A percentile compares a stretch with the other conserved stretches of the same genome.
Evolutionary conservation across 1,284 basidiomycete species (phyloP).

Genomic region (Exobasidium cylindrosporum): DNA sequence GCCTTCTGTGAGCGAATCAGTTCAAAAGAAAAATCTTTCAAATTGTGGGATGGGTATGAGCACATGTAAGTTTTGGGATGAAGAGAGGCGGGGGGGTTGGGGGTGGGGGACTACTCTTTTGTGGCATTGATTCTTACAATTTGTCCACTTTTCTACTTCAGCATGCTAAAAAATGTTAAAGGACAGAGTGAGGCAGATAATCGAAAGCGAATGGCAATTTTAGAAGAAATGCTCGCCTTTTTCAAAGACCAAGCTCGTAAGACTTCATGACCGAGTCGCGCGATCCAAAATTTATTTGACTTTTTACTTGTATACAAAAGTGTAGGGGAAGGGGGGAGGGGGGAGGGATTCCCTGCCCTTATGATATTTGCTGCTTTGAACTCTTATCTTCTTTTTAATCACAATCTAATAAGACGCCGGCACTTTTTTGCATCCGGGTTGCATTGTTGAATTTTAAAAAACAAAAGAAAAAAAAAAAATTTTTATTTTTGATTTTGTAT

Average conservation of each 20-base stretch:
- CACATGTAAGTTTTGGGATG: constrained; percentile 42
- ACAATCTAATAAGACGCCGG: too few relatives aligned
- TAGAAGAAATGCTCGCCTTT: constrained; percentile 30
- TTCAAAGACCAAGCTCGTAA: constrained; percentile 12
- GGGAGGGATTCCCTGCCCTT: too few relatives aligned
- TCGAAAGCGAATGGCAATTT: constrained; percentile 31
- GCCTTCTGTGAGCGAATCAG: constrained; percentile 56
- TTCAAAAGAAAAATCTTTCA: constrained; percentile 55
- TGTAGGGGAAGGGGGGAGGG: too few relatives aligned
- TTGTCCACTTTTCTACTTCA: constrained; percentile 18
- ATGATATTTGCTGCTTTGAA: too few relatives aligned
- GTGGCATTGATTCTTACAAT: background rate
- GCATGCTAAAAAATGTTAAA: constrained; percentile 55
- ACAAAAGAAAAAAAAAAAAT: too few relatives aligned
- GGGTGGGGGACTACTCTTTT: background rate
- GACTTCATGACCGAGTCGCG: background rate
- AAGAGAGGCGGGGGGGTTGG: background rate
- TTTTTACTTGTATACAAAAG: too few relatives aligned
- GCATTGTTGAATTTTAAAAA: too few relatives aligned
- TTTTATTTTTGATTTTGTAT: too few relatives aligned
- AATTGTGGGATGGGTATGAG: constrained; percentile 60
- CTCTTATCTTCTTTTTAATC: too few relatives aligned
- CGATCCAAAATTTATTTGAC: too few relatives aligned
- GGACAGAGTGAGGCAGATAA: constrained; percentile 39
- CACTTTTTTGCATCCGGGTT: too few relatives aligned